These are phyloP conservation scores for Mortierella antarctica DNA, from an alignment of 192 early-diverging fungal species.

Conservation along the genomic window DNA sequence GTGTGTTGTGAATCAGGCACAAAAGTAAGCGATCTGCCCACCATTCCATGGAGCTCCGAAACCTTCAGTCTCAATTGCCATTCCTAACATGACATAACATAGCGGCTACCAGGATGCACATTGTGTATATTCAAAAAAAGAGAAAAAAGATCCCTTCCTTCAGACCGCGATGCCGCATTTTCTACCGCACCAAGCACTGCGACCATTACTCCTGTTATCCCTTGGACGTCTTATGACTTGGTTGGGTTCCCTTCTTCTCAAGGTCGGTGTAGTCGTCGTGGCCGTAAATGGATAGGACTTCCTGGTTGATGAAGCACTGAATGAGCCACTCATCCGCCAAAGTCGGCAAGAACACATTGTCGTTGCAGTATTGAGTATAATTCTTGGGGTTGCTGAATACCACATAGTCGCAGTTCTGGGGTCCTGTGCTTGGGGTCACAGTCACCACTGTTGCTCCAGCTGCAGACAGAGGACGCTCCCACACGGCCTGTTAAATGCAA, in stretches of 20 bases:
- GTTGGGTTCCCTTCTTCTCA: not conserved
- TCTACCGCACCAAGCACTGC: too few relatives aligned
- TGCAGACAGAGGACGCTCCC: constrained; percentile 6
- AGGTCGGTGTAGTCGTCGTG: constrained; percentile 20
- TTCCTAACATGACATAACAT: too few relatives aligned
- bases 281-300: constrained; percentile 20
- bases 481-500: not conserved
- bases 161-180: too few relatives aligned
- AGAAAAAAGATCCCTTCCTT: too few relatives aligned
- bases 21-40: too few relatives aligned
- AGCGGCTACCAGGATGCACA: too few relatives aligned
- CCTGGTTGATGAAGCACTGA: constrained; percentile 45
- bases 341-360: not conserved
- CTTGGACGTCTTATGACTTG: too few relatives aligned
- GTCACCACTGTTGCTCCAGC: constrained; percentile 25
- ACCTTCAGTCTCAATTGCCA: too few relatives aligned
- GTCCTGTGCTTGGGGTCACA: constrained; percentile 13
- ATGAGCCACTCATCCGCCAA: constrained; percentile 33
- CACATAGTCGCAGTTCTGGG: constrained; percentile 20
- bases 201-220: too few relatives aligned
- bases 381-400: constrained; percentile 1
- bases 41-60: too few relatives aligned
- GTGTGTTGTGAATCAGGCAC: too few relatives aligned
- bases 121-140: too few relatives aligned
- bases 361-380: not conserved